Base-by-base conservation (phyloP, 1,284 basidiomycete genomes). In the Trametes pubescens region DNA sequence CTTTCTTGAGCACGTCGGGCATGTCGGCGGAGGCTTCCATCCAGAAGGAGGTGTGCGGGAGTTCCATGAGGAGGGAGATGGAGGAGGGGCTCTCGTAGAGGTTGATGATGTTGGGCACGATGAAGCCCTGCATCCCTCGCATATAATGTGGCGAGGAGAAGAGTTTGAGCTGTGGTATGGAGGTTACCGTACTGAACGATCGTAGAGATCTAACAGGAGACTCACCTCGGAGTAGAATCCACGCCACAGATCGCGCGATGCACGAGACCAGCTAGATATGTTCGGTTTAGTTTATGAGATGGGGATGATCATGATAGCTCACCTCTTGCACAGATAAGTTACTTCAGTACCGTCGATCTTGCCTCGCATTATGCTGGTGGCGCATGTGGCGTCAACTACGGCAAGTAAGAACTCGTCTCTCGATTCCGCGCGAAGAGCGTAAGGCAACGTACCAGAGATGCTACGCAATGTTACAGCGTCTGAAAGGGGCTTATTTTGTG, bases 61-160 rank as follows among this genome's bases (percentile, higher is more conserved):
- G 64, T 43, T 65, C 65, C 58, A 72, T 65, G 7, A 80, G 79
- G 14, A 89, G 70, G 67, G 79, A 79, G 51, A 83, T 73, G 13
- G 73, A 66, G 48, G 77, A 78, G 34, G 77, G 73, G 63, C 76
- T 73, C 35, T 78, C 67, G 68, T 83, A 81, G 14, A 86, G 78
- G 22, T 82, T 82, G 56, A 89, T 86, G 63, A 90, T 72, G 47
- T 75, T 73, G 3, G 87, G 86, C 1, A 88, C 79, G 2, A 84
- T 76, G 24, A 72, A 72, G 13, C 87, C 87, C 73, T 88, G 87
- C 0, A 89, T 76, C 0, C 79, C 71, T 24, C 76, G 77, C 40
- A 89, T 81, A 61, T 84, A 81, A 14, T 69, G 70, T 52, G 83
- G 72, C 2, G 79, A 78, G 73, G 78, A 82, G 78, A 74, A 87